Conservation (phyloP, 768 basidiomycete genomes). For the Rhizopogon vinicolor region DNA sequence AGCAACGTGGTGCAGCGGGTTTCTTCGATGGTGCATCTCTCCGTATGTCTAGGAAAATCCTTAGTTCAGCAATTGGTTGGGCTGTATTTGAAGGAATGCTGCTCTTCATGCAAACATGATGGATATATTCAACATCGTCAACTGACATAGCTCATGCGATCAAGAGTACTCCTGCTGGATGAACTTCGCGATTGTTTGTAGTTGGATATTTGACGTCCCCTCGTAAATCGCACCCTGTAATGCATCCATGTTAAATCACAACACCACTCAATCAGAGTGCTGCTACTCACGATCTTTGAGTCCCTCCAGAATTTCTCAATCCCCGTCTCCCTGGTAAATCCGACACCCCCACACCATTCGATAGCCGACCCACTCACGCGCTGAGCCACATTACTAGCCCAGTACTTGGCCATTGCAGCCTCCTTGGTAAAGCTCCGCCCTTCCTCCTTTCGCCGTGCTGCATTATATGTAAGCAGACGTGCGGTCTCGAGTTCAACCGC, state of each 20-base stretch:
- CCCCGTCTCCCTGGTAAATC: slow-evolving; percentile 90
- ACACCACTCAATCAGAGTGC: background rate
- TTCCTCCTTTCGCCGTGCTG: slow-evolving; percentile 91
- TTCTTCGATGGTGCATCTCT: slow-evolving; percentile 87
- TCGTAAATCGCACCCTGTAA: slow-evolving; percentile 84
- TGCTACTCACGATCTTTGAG: slow-evolving; percentile 80
- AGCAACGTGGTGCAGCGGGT: slow-evolving; percentile 79
- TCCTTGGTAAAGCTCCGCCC: slow-evolving; percentile 83
- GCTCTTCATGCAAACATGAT: slow-evolving; percentile 45
- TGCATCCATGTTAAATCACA: background rate
- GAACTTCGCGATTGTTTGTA: slow-evolving; percentile 92
- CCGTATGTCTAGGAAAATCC: slow-evolving; percentile 79
- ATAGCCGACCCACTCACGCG: slow-evolving; percentile 85
- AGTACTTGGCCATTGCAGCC: slow-evolving; percentile 98
- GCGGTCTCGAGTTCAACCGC: slow-evolving; percentile 89
- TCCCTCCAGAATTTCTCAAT: slow-evolving; percentile 98
- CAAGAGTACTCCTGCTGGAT: slow-evolving; percentile 79
- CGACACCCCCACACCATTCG: slow-evolving; percentile 94
- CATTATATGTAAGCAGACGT: slow-evolving; percentile 91
- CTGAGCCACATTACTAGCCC: slow-evolving; percentile 85
- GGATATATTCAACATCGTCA: background rate
- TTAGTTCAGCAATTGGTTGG: slow-evolving; percentile 91
- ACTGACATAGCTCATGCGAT: background rate
- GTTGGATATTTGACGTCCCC: slow-evolving; percentile 97
- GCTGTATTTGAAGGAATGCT: slow-evolving; percentile 81